A percentile compares a stretch with the other conserved stretches of the same genome.
These are phyloP conservation scores for Solanum appendiculatum DNA, from an alignment of 257 asterid species.

Conservation along the genomic window DNA sequence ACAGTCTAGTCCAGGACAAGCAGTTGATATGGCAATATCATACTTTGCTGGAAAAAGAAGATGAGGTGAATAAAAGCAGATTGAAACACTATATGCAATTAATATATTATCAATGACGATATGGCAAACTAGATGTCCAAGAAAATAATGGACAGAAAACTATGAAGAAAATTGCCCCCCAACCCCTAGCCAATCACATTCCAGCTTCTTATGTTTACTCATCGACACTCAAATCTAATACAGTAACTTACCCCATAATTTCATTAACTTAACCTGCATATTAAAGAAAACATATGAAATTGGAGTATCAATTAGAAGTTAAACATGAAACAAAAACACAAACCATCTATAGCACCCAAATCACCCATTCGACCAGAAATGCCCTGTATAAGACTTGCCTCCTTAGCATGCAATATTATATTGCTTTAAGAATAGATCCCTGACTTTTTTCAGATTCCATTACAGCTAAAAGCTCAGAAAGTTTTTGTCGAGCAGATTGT, in stretches of 20 bases:
- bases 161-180: not conserved
- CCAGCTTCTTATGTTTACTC: not conserved
- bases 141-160: not conserved
- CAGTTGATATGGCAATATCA: constrained; percentile 86
- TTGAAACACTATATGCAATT: not conserved
- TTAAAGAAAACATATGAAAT: not conserved
- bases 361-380: constrained; percentile 92
- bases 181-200: not conserved
- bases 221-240: not conserved
- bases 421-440: constrained; percentile 72
- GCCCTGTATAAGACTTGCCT: constrained; percentile 53
- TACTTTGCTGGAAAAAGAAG: constrained; percentile 52
- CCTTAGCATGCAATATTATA: constrained; percentile 71
- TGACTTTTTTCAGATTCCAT: constrained; percentile 78
- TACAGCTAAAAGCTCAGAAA: constrained; percentile 56
- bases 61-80: not conserved
- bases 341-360: constrained; percentile 91
- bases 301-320: not conserved
- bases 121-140: not conserved
- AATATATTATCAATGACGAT: not conserved
- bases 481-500: constrained; percentile 78
- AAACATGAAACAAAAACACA: constrained; percentile 1
- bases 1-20: constrained; percentile 80
- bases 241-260: not conserved
- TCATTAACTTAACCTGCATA: not conserved